Conservation (phyloP, 2,329 filamentous ascomycete species). For the Colletotrichum lindemuthianum region DNA sequence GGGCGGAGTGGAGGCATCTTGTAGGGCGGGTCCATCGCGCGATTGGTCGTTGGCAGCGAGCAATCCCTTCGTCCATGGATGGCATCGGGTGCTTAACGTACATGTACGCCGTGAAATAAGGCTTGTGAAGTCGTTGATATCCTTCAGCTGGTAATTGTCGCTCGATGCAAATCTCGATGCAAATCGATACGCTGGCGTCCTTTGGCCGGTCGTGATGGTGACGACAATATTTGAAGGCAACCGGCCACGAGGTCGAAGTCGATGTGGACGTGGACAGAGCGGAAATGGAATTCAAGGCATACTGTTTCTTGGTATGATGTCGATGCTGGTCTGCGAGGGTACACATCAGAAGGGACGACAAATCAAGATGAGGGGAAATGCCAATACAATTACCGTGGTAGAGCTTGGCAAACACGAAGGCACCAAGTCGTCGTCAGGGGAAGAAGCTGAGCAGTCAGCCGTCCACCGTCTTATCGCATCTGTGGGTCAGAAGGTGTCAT, state of each 20-base stretch:
- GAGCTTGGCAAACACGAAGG: not conserved
- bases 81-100: no score
- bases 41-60: slow-evolving; percentile 14
- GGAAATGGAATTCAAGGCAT: slow-evolving; percentile 21
- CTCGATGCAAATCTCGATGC: no score
- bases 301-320: slow-evolving; percentile 32
- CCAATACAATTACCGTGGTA: not conserved
- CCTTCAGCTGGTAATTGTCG: no score
- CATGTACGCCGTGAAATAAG: no score
- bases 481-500: slow-evolving; percentile 18
- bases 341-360: slow-evolving; percentile 8
- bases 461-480: not conserved
- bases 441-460: no score
- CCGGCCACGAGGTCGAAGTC: not conserved
- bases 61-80: no score
- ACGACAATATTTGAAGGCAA: not conserved
- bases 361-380: slow-evolving; percentile 7
- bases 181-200: no score
- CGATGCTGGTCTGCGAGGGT: not conserved
- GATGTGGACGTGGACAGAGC: not conserved
- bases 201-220: no score
- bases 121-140: no score
- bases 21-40: slow-evolving; percentile 9
- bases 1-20: slow-evolving; percentile 11
- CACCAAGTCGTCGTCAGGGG: no score